These are phyloP conservation scores for Bromus sterilis DNA, from an alignment of 176 grass and related monocot genomes.

Conservation along the genomic window DNA sequence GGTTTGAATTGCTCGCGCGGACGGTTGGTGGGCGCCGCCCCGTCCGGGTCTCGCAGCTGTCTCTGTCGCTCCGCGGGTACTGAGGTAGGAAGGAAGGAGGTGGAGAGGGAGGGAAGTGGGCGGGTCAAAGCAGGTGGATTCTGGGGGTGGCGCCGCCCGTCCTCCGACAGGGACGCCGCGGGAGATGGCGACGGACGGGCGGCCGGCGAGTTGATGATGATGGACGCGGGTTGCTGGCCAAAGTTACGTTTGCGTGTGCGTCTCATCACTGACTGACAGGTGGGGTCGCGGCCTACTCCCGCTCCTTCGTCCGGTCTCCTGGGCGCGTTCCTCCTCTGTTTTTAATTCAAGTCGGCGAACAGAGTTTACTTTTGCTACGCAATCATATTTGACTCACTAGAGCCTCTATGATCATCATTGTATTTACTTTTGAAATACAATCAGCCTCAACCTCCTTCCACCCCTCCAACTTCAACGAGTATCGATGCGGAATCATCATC, in stretches of 20 bases:
- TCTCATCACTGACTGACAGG: too few species aligned
- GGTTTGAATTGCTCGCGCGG: constrained; percentile 4
- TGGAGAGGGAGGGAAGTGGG: not conserved
- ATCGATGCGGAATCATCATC: too few species aligned
- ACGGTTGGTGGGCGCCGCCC: constrained; percentile 18
- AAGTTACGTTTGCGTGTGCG: too few species aligned
- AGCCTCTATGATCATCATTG: too few species aligned
- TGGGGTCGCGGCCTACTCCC: not conserved
- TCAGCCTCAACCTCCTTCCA: too few species aligned
- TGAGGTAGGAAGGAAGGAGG: not conserved
- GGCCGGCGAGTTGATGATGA: not conserved
- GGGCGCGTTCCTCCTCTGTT: too few species aligned
- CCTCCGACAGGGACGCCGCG: not conserved
- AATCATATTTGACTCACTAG: too few species aligned
- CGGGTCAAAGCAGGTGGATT: not conserved
- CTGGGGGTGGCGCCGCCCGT: not conserved
- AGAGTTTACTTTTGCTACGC: too few species aligned
- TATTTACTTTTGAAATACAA: too few species aligned
- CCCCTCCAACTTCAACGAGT: too few species aligned
- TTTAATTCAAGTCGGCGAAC: too few species aligned
- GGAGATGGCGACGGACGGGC: not conserved
- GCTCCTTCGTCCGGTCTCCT: too few species aligned
- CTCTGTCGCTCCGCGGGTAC: not conserved
- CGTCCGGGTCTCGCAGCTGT: not conserved
- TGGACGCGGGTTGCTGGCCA: not conserved